Base-by-base conservation (phyloP, 108 stramenopile species). In the Discostella stelligeroides region DNA sequence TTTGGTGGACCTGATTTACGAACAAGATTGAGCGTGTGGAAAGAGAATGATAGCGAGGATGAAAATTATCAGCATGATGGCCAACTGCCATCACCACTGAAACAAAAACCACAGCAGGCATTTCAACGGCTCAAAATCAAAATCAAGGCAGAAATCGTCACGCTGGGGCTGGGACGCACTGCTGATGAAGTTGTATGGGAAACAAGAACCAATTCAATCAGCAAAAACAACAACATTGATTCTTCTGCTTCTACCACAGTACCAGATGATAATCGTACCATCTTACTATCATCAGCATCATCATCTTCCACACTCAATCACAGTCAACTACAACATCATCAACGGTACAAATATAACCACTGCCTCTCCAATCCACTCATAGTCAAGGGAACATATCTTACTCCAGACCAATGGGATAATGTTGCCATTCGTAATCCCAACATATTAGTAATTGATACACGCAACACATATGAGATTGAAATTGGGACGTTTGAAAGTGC, bases 401-500 rank as follows among this genome's bases (percentile, higher is more conserved):
- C 27, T 2, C 73, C 79, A 12, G 17, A 51, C 9, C 73, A 87
- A 62, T 94, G 92, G 92, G 85, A 94, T 60, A 63, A 75, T 0
- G 46, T 46, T 1, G 49, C 87, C 4, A 70, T 85, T 21, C 39
- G 50, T 14, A 84, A 94, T 80, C 92, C 92, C 0, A 78, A 90
- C 40, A 79, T 86, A 17, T 23, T 88, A 40, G 85, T 96, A 14
- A 89, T 95, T 64, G 91, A 91, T 75, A 89, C 89, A 18, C 81
- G 91, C 1, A 91, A 92, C 59, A 74, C 87, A 40, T 93, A 96
- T 54, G 95, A 93, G 72, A 65, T 87, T 68, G 74, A 85, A 9
- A 81, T 95, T 34, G 94, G 94, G 2, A 89, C 88, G 7, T 95
- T 95, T 81, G 78, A 68, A 21, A 81, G 86, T 62, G 91, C 94